phyloP scores from a whole-genome alignment of 306 rosid species.

The Bauhinia variegata region DNA sequence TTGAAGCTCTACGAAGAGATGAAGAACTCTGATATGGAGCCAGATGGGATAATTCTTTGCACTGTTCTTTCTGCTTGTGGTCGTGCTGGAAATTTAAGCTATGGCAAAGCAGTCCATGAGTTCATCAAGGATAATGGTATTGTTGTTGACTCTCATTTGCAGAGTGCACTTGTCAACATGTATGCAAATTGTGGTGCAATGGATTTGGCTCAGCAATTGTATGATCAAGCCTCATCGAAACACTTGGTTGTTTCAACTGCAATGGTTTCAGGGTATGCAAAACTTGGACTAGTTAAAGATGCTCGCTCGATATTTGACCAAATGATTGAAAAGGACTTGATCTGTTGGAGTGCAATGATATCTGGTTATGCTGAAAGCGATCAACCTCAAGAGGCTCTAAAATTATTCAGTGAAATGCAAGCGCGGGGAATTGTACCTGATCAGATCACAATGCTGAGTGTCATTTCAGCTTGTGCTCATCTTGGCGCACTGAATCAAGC shows the following conservation, averaged over 20 bases:
- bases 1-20: conserved; percentile 69
- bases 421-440: conserved; percentile 54
- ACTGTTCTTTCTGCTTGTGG: conserved; percentile 75
- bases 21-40: conserved; percentile 55
- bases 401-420: conserved; percentile 68
- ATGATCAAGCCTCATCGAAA: conserved; percentile 47
- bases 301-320: conserved; percentile 70
- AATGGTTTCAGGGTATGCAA: conserved; percentile 74
- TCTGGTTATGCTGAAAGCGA: conserved; percentile 61
- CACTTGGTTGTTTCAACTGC: conserved; percentile 72
- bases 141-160: conserved; percentile 50
- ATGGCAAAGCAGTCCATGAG: conserved; percentile 51
- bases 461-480: conserved; percentile 78
- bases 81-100: conserved; percentile 47
- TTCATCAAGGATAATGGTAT: conserved; percentile 45
- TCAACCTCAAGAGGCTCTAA: conserved; percentile 67
- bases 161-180: conserved; percentile 70
- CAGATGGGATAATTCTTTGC: conserved; percentile 69
- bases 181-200: conserved; percentile 71
- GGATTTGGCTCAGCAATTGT: conserved; percentile 68
- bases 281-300: conserved; percentile 54
- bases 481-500: conserved; percentile 54
- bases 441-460: conserved; percentile 72
- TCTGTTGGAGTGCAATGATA: conserved; percentile 83
- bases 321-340: conserved; percentile 66